Evolutionary conservation across 805 yeast species (phyloP).

Genomic region (Martiniozyma abietophila): DNA sequence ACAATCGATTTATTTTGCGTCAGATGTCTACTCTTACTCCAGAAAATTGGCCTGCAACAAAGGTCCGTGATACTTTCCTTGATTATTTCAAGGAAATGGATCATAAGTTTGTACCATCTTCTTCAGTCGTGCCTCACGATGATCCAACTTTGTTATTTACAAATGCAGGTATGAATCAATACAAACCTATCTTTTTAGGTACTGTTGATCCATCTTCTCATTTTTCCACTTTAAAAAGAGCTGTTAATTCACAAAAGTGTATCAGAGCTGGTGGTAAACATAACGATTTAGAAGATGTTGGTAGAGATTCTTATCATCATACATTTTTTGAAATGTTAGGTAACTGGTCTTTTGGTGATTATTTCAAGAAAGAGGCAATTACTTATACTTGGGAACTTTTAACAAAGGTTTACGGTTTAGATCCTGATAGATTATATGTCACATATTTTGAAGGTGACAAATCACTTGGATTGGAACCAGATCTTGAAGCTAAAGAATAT

Average conservation of each 20-base stretch:
- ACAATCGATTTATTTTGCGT: too few species aligned
- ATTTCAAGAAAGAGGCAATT: slow-evolving; percentile 92
- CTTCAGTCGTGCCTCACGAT: slow-evolving; percentile 94
- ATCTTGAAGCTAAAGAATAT: slow-evolving; percentile 79
- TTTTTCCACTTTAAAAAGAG: slow-evolving; percentile 74
- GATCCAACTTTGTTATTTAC: slow-evolving; percentile 96
- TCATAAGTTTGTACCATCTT: slow-evolving; percentile 83
- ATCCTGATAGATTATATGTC: slow-evolving; percentile 75
- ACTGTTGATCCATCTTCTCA: slow-evolving; percentile 94
- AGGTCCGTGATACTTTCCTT: slow-evolving; percentile 70
- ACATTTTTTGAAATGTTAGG: slow-evolving; percentile 99
- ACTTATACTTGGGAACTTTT: slow-evolving; percentile 84
- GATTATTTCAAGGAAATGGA: slow-evolving; percentile 60
- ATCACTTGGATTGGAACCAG: slow-evolving; percentile 76
- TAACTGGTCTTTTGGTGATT: slow-evolving; percentile 99
- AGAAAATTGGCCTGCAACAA: slow-evolving; percentile 39
- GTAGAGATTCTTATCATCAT: slow-evolving; percentile 95
- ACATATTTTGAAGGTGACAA: slow-evolving; percentile 95
- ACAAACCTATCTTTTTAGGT: slow-evolving; percentile 94
- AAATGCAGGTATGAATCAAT: slow-evolving; percentile 99
- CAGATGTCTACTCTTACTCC: slow-evolving; percentile 10
- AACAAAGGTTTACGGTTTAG: slow-evolving; percentile 75
- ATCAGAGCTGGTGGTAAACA: slow-evolving; percentile 99
- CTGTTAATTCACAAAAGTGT: slow-evolving; percentile 95
- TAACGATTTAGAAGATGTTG: slow-evolving; percentile 96